phyloP scores from a whole-genome alignment of 2,329 filamentous ascomycete species.

The Aspergillus sp. region DNA sequence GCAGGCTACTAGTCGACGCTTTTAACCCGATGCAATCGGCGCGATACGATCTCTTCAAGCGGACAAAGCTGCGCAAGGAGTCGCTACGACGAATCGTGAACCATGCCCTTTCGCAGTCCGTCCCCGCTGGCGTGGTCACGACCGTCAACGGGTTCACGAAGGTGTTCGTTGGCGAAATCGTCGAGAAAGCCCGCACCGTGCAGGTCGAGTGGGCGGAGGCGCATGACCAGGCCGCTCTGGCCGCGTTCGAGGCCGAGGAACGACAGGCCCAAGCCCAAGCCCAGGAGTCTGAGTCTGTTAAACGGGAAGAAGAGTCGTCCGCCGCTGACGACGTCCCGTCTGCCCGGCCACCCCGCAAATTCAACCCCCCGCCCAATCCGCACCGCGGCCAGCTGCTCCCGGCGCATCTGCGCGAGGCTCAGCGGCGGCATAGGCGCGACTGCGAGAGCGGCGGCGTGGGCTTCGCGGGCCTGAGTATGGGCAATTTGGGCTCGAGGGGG shows the following conservation, averaged over 20 bases:
- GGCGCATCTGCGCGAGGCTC: slow-evolving; percentile 41
- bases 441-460: slow-evolving; percentile 41
- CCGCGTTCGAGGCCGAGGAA: slow-evolving; percentile 48
- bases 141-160: slow-evolving; percentile 58
- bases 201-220: slow-evolving; percentile 45
- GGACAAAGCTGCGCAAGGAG: slow-evolving; percentile 41
- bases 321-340: slow-evolving; percentile 5
- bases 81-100: slow-evolving; percentile 52
- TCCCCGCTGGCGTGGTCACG: slow-evolving; percentile 54
- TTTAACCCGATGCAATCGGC: slow-evolving; percentile 40
- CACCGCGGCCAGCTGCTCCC: slow-evolving; percentile 41
- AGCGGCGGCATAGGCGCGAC: slow-evolving; percentile 40
- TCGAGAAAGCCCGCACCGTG: slow-evolving; percentile 56
- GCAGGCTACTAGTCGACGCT: slow-evolving; percentile 36
- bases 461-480: slow-evolving; percentile 39
- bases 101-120: slow-evolving; percentile 57
- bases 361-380: slow-evolving; percentile 34
- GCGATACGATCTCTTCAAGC: slow-evolving; percentile 42
- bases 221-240: slow-evolving; percentile 44
- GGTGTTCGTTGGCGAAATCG: slow-evolving; percentile 56
- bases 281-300: slow-evolving; percentile 1
- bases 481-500: slow-evolving; percentile 35
- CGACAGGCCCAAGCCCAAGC: slow-evolving; percentile 41
- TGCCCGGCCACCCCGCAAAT: slow-evolving; percentile 14
- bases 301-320: background rate